Evolutionary conservation across 1,284 basidiomycete genomes (phyloP).

Genomic region (Ganoderma lucidum): DNA sequence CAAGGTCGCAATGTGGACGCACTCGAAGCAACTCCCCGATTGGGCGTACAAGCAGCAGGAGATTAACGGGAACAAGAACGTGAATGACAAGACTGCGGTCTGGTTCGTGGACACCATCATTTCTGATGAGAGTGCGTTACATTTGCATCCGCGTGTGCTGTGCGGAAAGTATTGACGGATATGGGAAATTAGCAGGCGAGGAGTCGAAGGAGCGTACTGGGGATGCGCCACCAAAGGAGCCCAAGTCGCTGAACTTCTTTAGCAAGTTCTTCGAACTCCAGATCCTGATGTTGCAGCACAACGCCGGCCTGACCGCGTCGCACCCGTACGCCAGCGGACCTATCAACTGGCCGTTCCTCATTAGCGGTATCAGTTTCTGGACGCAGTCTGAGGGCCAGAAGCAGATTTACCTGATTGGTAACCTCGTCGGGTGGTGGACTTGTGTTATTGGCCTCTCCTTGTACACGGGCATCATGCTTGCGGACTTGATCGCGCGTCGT

Average conservation of each 20-base stretch:
- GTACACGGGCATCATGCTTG: slow-evolving; percentile 89
- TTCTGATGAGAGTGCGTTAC: slow-evolving; percentile 67
- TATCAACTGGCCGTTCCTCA: slow-evolving; percentile 97
- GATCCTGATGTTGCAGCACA: slow-evolving; percentile 96
- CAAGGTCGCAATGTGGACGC: slow-evolving; percentile 94
- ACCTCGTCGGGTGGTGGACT: slow-evolving; percentile 95
- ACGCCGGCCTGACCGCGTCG: slow-evolving; percentile 92
- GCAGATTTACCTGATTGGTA: slow-evolving; percentile 98
- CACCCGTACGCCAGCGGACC: slow-evolving; percentile 97
- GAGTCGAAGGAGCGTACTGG: slow-evolving; percentile 63
- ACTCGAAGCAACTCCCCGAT: slow-evolving; percentile 85
- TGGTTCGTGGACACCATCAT: slow-evolving; percentile 93
- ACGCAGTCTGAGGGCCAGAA: slow-evolving; percentile 84
- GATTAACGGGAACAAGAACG: slow-evolving; percentile 97
- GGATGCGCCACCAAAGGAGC: slow-evolving; percentile 64
- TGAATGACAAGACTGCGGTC: slow-evolving; percentile 80
- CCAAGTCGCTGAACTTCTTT: slow-evolving; percentile 90
- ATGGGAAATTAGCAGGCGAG: slow-evolving; percentile 53
- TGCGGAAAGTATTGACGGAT: slow-evolving; percentile 22
- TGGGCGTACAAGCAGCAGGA: slow-evolving; percentile 99
- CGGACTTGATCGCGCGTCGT: slow-evolving; percentile 89
- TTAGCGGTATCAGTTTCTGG: slow-evolving; percentile 99
- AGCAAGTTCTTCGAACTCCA: slow-evolving; percentile 96
- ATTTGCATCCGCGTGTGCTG: slow-evolving; percentile 19
- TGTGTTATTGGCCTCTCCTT: slow-evolving; percentile 87